Evolutionary conservation across 148 eudicot genomes (phyloP), one percentile per base, ranked within the genome.

Genomic region (Rhododendron simsii): DNA sequence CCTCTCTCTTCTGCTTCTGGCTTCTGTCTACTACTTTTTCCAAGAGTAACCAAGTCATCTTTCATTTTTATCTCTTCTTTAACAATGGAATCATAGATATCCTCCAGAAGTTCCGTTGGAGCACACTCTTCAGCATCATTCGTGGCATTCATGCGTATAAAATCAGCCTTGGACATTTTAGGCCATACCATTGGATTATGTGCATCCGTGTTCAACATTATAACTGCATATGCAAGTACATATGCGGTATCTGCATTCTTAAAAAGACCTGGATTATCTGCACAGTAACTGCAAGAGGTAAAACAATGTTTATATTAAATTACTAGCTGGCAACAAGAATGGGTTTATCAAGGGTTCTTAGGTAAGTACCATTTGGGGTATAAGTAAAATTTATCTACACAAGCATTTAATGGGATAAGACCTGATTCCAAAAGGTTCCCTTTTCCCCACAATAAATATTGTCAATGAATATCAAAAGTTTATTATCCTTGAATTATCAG

Each of bases 1-100:
- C 98, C 95, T 91, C 97, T 33, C 35, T 93, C 98, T 91, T 97
- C 99, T 79, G 87, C 90, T 85, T 94, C 99, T 73, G 94, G 94
- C 86, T 96, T 96, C 76, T 90, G 93, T 90, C 86, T 92, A 90
- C 91, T 93, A 85, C 82, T 93, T 88, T 91, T 92, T 63, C 93
- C 91, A 83, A 94, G 78, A 79, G 89, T 88, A 84, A 80, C 81
- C 84, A 87, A 59, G 84, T 95, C 98, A 91, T 92, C 99, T 91
- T 97, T 94, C 98, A 97, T 91, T 89, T 97, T 97, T 81, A 97
- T 97, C 90, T 97, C 99, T 88, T 97, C 98, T 84, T 91, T 91
- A 81, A 97, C 91, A 85, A 97, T 93, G 83, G 98, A 97, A 90
- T 97, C 98, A 89, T 97, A 97, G 75, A 97, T 93, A 89, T 94